Conservation (phyloP, 805 yeast genomes). For the Lipomyces starkeyi region DNA sequence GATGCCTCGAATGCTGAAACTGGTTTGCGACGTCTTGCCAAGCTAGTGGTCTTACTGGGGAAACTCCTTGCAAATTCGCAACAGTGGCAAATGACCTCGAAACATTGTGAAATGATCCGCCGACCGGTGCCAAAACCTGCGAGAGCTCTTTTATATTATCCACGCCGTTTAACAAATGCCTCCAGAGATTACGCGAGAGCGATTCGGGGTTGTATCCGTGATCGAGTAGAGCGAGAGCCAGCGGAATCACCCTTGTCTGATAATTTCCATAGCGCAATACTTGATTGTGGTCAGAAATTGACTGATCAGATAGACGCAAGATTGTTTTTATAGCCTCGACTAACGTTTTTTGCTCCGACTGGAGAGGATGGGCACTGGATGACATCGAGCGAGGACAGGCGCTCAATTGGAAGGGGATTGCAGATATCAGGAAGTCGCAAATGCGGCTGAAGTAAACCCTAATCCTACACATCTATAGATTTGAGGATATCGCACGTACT, state of each 20-base stretch:
- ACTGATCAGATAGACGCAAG: not conserved
- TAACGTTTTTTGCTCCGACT: not conserved
- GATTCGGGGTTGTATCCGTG: not conserved
- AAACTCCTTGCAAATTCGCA: not conserved
- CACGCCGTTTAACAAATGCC: not conserved
- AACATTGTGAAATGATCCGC: not conserved
- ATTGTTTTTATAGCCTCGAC: not conserved
- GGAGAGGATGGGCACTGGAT: not conserved
- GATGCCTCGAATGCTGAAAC: constrained; percentile 2
- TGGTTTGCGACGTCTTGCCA: not conserved
- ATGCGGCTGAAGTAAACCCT: too few species aligned
- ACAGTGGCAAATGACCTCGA: not conserved
- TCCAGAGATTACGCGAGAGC: not conserved
- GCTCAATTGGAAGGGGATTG: too few species aligned
- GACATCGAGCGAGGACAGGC: not conserved
- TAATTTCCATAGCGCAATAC: not conserved
- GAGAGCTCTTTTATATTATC: not conserved
- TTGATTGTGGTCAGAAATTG: not conserved
- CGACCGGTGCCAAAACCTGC: not conserved
- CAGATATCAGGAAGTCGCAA: too few species aligned
- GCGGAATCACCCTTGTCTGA: not conserved
- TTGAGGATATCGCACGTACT: too few species aligned
- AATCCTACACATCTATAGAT: too few species aligned
- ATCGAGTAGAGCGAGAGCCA: not conserved
- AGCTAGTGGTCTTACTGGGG: not conserved